phyloP scores from a whole-genome alignment of 148 eudicot species.

The Gaultheria prostrata region DNA sequence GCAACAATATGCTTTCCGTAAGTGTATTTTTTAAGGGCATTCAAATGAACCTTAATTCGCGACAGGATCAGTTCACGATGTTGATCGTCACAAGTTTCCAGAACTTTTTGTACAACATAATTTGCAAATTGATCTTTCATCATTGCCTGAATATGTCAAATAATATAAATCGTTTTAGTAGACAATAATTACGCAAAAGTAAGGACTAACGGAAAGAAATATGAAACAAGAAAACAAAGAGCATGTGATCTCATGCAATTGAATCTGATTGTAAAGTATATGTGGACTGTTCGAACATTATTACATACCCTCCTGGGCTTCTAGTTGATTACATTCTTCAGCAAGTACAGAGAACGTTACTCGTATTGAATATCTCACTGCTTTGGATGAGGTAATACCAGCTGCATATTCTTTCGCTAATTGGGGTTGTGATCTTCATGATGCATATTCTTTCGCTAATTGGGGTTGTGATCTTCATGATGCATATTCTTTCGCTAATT shows the following conservation, averaged over 20 bases:
- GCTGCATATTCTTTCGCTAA: background rate
- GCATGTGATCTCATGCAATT: background rate
- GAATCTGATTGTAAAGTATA: background rate
- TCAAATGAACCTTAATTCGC: slow-evolving; percentile 82
- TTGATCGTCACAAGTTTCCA: slow-evolving; percentile 91
- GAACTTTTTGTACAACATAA: slow-evolving; percentile 92
- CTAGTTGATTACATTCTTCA: background rate
- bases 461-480: background rate
- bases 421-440: too few relatives aligned
- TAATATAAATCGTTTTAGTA: background rate
- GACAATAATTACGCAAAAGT: background rate
- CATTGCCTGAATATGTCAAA: slow-evolving; percentile 63
- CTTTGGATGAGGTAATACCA: background rate
- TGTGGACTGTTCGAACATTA: background rate
- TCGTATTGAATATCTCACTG: background rate
- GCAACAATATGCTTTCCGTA: slow-evolving; percentile 95
- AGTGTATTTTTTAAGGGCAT: slow-evolving; percentile 88
- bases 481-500: too few relatives aligned
- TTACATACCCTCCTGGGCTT: background rate
- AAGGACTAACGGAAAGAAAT: background rate
- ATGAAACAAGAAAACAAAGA: background rate
- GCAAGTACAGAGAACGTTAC: too few relatives aligned
- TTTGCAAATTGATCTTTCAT: slow-evolving; percentile 98
- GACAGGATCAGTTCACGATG: slow-evolving; percentile 73
- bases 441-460: too few relatives aligned